phyloP scores from a whole-genome alignment of 176 grass and related monocot species.

The Poa pratensis region DNA sequence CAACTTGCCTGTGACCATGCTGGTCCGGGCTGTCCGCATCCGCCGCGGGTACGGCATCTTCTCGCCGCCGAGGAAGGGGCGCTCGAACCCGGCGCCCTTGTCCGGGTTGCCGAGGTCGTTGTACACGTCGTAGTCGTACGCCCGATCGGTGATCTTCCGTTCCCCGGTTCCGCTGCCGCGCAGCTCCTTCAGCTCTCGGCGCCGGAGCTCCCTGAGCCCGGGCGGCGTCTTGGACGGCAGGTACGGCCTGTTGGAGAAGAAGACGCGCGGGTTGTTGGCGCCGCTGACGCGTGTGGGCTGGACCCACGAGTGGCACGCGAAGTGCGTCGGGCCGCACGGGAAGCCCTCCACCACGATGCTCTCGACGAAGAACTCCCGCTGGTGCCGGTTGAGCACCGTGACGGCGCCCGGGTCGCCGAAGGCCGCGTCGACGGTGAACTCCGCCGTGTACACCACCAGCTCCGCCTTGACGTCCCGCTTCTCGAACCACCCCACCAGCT shows the following conservation, averaged over 20 bases:
- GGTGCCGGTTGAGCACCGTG: constrained; percentile 75
- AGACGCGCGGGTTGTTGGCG: constrained; percentile 47
- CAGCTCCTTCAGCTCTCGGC: constrained; percentile 58
- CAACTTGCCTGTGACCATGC: constrained; percentile 62
- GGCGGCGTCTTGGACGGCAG: constrained; percentile 80
- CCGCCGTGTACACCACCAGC: constrained; percentile 77
- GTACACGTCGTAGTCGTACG: constrained; percentile 79
- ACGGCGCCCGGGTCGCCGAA: constrained; percentile 91
- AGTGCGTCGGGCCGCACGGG: constrained; percentile 58
- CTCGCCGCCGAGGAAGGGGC: constrained; percentile 71
- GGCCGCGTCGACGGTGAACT: constrained; percentile 73
- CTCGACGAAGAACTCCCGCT: constrained; percentile 83
- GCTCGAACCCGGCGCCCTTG: constrained; percentile 63
- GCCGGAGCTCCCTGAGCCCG: constrained; percentile 67
- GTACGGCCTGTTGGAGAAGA: constrained; percentile 91
- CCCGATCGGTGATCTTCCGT: constrained; percentile 58
- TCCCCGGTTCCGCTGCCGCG: constrained; percentile 65
- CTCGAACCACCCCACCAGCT: constrained; percentile 78
- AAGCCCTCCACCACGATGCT: constrained; percentile 86
- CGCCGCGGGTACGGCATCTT: constrained; percentile 81
- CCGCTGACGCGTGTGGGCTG: constrained; percentile 55
- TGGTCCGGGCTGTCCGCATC: constrained; percentile 63
- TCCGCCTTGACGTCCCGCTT: constrained; percentile 83
- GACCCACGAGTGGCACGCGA: constrained; percentile 88
- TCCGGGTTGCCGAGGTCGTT: constrained; percentile 89